Evolutionary conservation across 2,329 filamentous ascomycete species (phyloP).

Genomic region (Pestalotiopsis sp.): DNA sequence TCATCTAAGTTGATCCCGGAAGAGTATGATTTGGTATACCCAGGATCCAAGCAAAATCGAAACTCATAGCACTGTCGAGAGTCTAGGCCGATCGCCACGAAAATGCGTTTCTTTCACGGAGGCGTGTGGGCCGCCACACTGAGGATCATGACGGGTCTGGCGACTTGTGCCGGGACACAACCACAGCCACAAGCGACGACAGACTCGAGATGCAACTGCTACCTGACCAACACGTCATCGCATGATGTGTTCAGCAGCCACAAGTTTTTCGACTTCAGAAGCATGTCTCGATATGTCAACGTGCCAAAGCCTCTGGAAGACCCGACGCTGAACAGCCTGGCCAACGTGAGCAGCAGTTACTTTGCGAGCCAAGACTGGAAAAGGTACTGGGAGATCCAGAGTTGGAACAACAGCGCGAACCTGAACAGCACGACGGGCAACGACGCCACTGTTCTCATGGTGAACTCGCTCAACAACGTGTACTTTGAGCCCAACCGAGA

Average conservation of each 20-base stretch:
- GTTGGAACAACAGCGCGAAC: slow-evolving; percentile 35
- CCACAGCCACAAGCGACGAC: slow-evolving; percentile 23
- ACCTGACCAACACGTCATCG: slow-evolving; percentile 45
- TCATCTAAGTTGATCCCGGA: too few species aligned
- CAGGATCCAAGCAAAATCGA: not conserved
- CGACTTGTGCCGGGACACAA: not conserved
- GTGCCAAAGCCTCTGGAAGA: slow-evolving; percentile 28
- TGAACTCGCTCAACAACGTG: slow-evolving; percentile 40
- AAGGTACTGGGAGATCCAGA: slow-evolving; percentile 32
- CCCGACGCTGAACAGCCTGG: slow-evolving; percentile 27
- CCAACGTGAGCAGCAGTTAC: slow-evolving; percentile 29
- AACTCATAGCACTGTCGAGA: not conserved
- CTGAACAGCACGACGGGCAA: slow-evolving; percentile 16
- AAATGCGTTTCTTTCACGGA: not conserved
- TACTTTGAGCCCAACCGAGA: slow-evolving; percentile 46
- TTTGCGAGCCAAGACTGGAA: slow-evolving; percentile 31
- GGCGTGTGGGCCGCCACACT: not conserved
- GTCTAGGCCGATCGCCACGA: not conserved
- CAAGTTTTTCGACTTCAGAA: slow-evolving; percentile 51
- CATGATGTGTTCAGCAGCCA: slow-evolving; percentile 45
- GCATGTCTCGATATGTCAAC: slow-evolving; percentile 37
- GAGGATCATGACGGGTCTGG: slow-evolving; percentile 16
- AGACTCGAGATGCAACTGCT: slow-evolving; percentile 46
- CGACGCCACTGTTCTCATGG: slow-evolving; percentile 35
- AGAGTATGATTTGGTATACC: too few species aligned